phyloP scores from a whole-genome alignment of 768 basidiomycete genomes.

The Termitomyces sp. region DNA sequence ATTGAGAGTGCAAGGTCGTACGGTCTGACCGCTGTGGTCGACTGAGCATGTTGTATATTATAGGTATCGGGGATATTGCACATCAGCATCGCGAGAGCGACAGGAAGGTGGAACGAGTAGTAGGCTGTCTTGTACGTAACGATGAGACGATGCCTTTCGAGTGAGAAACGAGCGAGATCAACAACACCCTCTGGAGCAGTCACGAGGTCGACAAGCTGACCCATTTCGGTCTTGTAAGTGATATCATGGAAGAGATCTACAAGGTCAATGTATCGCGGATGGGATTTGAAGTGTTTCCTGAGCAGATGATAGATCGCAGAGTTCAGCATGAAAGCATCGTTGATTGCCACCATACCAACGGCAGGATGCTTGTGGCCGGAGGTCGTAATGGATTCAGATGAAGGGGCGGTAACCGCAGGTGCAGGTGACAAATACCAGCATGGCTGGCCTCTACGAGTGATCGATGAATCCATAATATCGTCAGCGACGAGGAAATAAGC shows the following conservation, averaged over 20 bases:
- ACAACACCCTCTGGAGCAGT: slow-evolving; percentile 90
- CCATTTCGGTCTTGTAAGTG: slow-evolving; percentile 91
- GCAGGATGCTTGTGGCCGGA: slow-evolving; percentile 22
- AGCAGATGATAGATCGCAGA: slow-evolving; percentile 88
- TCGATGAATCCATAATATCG: slow-evolving; percentile 95
- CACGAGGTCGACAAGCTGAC: slow-evolving; percentile 92
- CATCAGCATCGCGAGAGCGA: slow-evolving; percentile 89
- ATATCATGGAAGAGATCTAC: slow-evolving; percentile 90
- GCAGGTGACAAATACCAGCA: slow-evolving; percentile 75
- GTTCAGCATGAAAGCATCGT: slow-evolving; percentile 96
- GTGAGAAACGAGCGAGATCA: slow-evolving; percentile 83
- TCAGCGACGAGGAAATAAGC: slow-evolving; percentile 96
- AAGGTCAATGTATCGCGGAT: slow-evolving; percentile 82
- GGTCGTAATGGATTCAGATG: slow-evolving; percentile 7
- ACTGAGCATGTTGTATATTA: slow-evolving; percentile 17
- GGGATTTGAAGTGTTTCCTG: slow-evolving; percentile 76
- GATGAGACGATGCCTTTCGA: slow-evolving; percentile 84
- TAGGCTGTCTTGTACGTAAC: slow-evolving; percentile 97
- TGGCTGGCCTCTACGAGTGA: slow-evolving; percentile 90
- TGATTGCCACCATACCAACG: slow-evolving; percentile 86
- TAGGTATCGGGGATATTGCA: slow-evolving; percentile 53
- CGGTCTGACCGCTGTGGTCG: slow-evolving; percentile 32
- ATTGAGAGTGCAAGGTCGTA: slow-evolving; percentile 77
- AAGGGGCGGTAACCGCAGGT: slow-evolving; percentile 15
- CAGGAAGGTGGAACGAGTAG: slow-evolving; percentile 98